Evolutionary conservation across 441 rosid genomes (phyloP), one percentile per base, ranked within the genome.

Genomic region (Pelargonium fulgidum): DNA sequence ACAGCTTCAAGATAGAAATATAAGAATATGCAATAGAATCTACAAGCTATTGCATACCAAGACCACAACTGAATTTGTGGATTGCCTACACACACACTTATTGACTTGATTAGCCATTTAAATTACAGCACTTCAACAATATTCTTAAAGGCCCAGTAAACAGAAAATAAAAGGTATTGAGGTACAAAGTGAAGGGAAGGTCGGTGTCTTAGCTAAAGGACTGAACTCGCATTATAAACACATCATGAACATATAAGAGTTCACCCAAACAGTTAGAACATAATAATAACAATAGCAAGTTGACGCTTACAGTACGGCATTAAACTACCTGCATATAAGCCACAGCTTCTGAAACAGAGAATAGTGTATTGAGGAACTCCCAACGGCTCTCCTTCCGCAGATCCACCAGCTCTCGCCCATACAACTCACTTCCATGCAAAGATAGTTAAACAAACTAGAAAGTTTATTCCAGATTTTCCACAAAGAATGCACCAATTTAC

Each of bases 281-380:
- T 12, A 29, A 7, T 47, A 24, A 47, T 22, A 1, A 10, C 13
- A 58, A 52, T 47, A 9, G 29, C 10, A 62, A 10, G 63, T 29
- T 62, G 45, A 9, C 12, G n/a, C 44, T 24, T 19, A 48, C 42
- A 59, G 36, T 26, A 68, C n/a, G 16, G 16, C 64, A 59, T 22
- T 12, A 68, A 74, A 39, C 65, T 78, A 93, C 99, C 95, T 93
- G 97, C 87, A 89, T 89, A 80, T 81, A 93, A 47, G 97, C 96
- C 76, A 93, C 91, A 69, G 95, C 99, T 80, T 93, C 99, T 59
- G 99, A 93, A 73, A 93, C 99, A 50, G 99, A 93, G 79, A 93
- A 93, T 16, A 93, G 81, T 2, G 99, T 93, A 76, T 93, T 91
- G 76, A 93, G 89, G 75, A 93, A 93, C 78, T 79, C 97, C 99